Percentiles rank a stretch among this genome's conserved stretches.
Evolutionary conservation across 1,284 basidiomycete species (phyloP).

Genomic region (Ustilago curta): DNA sequence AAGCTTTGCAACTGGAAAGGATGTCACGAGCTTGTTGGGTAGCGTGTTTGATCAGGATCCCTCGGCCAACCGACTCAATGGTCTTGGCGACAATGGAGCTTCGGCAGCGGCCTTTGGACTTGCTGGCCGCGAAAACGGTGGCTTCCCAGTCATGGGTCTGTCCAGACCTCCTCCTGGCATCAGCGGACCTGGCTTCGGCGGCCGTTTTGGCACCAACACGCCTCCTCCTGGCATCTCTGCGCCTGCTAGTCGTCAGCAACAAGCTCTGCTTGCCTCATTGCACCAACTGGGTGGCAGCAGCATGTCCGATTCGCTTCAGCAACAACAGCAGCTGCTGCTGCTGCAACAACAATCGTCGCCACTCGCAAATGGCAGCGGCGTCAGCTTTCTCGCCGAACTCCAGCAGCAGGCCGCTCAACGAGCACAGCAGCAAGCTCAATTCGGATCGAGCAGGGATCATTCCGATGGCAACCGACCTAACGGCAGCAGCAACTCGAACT

Average conservation of each 20-base stretch:
- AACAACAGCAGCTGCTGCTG: conserved; percentile 26
- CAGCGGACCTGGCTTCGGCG: conserved; percentile 37
- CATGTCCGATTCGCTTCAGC: conserved; percentile 28
- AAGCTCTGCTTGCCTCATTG: conserved; percentile 48
- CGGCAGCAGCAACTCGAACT: conserved; percentile 34
- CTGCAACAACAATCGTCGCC: conserved; percentile 19
- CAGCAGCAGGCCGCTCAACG: conserved; percentile 49
- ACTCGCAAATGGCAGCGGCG: conserved; percentile 38
- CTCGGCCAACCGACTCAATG: conserved; percentile 16
- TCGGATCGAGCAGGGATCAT: conserved; percentile 24
- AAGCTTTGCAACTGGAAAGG: conserved; percentile 33
- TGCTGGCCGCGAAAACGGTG: conserved; percentile 30
- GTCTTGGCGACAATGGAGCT: conserved; percentile 36
- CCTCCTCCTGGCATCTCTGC: conserved; percentile 46
- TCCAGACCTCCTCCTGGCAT: conserved; percentile 44
- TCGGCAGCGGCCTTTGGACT: conserved; percentile 32
- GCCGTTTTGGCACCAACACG: conserved; percentile 46
- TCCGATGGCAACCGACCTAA: conserved; percentile 28
- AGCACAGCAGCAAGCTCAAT: conserved; percentile 46
- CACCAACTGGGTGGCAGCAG: conserved; percentile 40
- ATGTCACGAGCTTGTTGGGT: conserved; percentile 53
- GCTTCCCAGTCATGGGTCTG: conserved; percentile 44
- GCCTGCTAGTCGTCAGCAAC: conserved; percentile 51
- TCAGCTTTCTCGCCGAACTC: conserved; percentile 44
- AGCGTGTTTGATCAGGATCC: conserved; percentile 56